Conservation (phyloP, 2,329 filamentous ascomycete species). For the Tolypocladium cylindrosporum region DNA sequence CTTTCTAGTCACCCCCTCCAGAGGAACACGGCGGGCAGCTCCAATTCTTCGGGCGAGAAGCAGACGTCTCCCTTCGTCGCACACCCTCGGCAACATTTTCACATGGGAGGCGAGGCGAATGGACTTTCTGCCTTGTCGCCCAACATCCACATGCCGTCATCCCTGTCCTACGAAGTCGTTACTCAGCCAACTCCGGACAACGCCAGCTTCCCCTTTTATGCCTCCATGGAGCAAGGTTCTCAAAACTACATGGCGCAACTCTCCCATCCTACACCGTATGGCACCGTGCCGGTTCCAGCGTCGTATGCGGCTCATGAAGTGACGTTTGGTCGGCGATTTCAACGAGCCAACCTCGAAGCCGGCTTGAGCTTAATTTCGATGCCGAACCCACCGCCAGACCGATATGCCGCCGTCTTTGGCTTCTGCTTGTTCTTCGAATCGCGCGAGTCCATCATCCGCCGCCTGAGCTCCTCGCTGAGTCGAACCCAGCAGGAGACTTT, state of each 20-base stretch:
- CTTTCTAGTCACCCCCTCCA: neutral
- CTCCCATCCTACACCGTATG: constrained; percentile 16
- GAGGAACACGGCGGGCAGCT: neutral
- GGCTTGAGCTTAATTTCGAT: constrained; percentile 48
- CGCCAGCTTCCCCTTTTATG: constrained; percentile 39
- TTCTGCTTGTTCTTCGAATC: constrained; percentile 56
- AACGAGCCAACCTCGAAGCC: constrained; percentile 53
- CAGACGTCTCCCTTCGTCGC: neutral
- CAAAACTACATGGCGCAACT: constrained; percentile 7
- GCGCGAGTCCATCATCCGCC: constrained; percentile 33
- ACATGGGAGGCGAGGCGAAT: neutral
- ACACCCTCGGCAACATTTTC: neutral
- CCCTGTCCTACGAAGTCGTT: constrained; percentile 35
- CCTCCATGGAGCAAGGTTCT: constrained; percentile 11
- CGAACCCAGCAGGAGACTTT: constrained; percentile 32
- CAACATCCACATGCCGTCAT: constrained; percentile 5
- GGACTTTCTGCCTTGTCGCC: neutral
- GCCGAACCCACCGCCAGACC: constrained; percentile 34
- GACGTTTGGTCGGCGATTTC: constrained; percentile 61
- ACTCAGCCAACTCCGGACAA: constrained; percentile 41
- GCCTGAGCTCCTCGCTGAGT: constrained; percentile 24
- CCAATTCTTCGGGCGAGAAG: neutral
- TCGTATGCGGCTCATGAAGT: constrained; percentile 54
- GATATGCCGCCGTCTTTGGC: constrained; percentile 52
- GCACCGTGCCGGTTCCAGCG: constrained; percentile 30